Base-by-base conservation (phyloP, 2,329 filamentous ascomycete species). In the Cercospora brassicicola region DNA sequence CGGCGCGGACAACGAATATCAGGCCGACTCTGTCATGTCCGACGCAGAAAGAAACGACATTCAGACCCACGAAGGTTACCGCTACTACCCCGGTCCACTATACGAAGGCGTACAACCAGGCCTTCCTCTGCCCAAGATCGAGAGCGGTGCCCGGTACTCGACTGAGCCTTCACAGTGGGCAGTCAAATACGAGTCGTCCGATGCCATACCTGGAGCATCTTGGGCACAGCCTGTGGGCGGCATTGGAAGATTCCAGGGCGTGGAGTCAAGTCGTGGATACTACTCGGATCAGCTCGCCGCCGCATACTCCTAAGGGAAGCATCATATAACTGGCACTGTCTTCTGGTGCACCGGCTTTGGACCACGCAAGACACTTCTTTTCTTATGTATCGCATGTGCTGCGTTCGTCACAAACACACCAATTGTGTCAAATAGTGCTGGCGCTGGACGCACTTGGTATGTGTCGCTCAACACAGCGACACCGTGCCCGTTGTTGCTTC, bases 221-320 rank as follows among this genome's bases (percentile, higher is more conserved):
- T 83, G 80, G 79, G 66, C 62, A 26, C 62, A 64, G 20, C 74
- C 76, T 13, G 73, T 78, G 7, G 79, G 79, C n/a, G 79, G 80
- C 18, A 80, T 81, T 69, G 78, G 81, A 28, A 77, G 81, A 7
- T 84, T 81, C 69, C 80, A 83, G 70, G 82, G 82, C 64, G 79
- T 83, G 70, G 81, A 82, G 56, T 79, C 78, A 13, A 83, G 82
- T 69, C 81, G 81, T 23, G 82, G 82, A 30, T 83, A 81, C 70
- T 84, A 82, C 67, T 82, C 81, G 13, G 80, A 83, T 59, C 74
- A 84, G 28, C 78, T 79, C 64, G 75, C 80, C 57, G 65, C 69
- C 28, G 70, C 63, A 23, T 72, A 70, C 64, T 68, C 70, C 45
- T 71, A 56, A 70, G 45, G 6, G 57, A 8, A 33, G 18, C 48